Base-by-base conservation (phyloP, 768 basidiomycete genomes). In the Suillus decipiens region DNA sequence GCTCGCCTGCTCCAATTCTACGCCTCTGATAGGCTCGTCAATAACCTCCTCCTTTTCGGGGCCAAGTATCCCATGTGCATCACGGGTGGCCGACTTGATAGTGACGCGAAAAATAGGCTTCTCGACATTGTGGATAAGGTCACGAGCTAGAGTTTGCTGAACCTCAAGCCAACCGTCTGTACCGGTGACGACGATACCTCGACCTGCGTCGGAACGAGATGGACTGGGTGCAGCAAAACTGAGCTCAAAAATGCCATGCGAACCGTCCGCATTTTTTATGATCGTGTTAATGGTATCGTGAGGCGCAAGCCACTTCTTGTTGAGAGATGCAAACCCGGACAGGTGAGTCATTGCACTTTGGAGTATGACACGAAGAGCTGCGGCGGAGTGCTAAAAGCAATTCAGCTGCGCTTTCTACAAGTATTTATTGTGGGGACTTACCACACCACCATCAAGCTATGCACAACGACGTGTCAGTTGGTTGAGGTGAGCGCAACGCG, bases 401-500 rank as follows among this genome's bases (percentile, higher is more conserved):
- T 28, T 66, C 43, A 61, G 28, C 1, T 15, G 48, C 2, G 15
- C 24, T 50, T 33, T 14, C 41, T 9, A 24, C 11, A 28, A 54
- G 36, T 48, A 60, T 28, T 10, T 51, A 28, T 24, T 28, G 53
- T 54, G 60, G 48, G 31, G 41, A 81, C 86, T 68, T 75, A 89
- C 87, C 37, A 93, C 92, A 63, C 90, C 92, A 17, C 89, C 87
- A 69, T 94, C 91, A 15, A 93, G 85, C 83, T 93, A 71, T 37
- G 67, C 8, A 2, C 55, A 28, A 54, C 24, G 33, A 64, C 17
- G 37, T 61, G 31, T 59, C 31, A 24, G 36, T 66, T 15, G 47
- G 24, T 36, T 56, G 42, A 63, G 42, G 36, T 53, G 41, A 7
- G 22, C 48, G 11, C 2, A 28, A 72, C 37, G 12, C n/a, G 11